Evolutionary conservation across 768 basidiomycete genomes (phyloP), one percentile per base, ranked within the genome.

Genomic region (Boletellus ananas): DNA sequence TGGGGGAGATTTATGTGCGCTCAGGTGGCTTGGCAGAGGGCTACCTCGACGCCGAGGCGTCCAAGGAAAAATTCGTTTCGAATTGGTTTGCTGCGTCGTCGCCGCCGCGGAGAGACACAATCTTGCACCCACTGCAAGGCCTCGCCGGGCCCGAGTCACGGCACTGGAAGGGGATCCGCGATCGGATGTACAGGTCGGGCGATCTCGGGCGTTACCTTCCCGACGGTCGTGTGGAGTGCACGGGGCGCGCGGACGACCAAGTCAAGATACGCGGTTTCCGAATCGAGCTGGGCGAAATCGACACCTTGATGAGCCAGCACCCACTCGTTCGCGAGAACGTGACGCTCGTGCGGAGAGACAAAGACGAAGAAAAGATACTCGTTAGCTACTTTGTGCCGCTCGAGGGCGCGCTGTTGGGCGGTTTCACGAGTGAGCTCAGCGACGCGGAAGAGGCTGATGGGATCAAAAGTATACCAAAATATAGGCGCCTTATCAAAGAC

Each of bases 201-300:
- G 96, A 99, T 70, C 79, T 99, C 4, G 96, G 96, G 3, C 84
- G 96, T 6, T 99, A 99, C 69, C 74, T 87, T 29, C 90, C 96
- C 1, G 80, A 88, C 65, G 96, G 96, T 5, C 83, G 80, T 29
- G 96, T 99, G 11, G 96, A 99, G 68, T 98, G 96, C 65, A 94
- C 90, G 0, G 96, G 96, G 17, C 83, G 96, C 18, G 94, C 95
- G 2, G 96, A 99, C 65, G 95, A 98, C 64, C 96, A 99, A 65
- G 91, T 99, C 72, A 98, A 99, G 74, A 98, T 99, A 69, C 89
- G 96, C 47, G 96, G 96, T 2, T 99, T 99, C 84, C 79, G 96
- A 21, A 98, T 99, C 62, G 96, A 99, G 67, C 79, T 98, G 7
- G 94, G 94, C 14, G 96, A 99, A 68, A 96, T 99, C 57, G 96